Percentiles rank a stretch among this genome's conserved stretches.
These are phyloP conservation scores for Entophlyctis luteolus DNA, from an alignment of 192 early-diverging fungal genomes.

Conservation along the genomic window DNA sequence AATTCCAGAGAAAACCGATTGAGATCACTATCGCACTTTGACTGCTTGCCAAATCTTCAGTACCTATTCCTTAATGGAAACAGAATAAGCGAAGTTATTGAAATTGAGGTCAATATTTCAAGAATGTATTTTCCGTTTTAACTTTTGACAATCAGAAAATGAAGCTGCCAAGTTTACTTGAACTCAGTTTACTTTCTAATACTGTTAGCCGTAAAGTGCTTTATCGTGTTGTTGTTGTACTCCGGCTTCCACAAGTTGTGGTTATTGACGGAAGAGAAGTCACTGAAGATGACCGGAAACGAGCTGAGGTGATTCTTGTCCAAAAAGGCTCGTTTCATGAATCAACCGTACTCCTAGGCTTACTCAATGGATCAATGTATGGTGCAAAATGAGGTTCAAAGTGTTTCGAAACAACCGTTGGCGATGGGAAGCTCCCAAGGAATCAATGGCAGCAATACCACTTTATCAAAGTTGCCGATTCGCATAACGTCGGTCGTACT, in stretches of 20 bases:
- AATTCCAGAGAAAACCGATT: constrained; percentile 57
- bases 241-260: constrained; percentile 51
- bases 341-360: constrained; percentile 4
- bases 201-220: constrained; percentile 52
- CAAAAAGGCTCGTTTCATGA: neutral
- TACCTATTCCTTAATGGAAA: constrained; percentile 47
- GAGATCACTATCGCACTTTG: constrained; percentile 51
- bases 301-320: constrained; percentile 37
- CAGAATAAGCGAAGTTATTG: constrained; percentile 51
- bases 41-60: constrained; percentile 52
- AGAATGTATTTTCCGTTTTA: neutral
- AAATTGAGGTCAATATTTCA: constrained; percentile 48
- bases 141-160: constrained; percentile 49
- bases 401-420: constrained; percentile 23
- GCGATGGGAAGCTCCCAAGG: neutral
- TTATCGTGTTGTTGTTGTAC: constrained; percentile 47
- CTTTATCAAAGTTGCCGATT: constrained; percentile 43
- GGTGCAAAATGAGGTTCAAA: constrained; percentile 28
- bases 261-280: constrained; percentile 56
- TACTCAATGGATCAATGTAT: constrained; percentile 48
- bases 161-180: constrained; percentile 52
- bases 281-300: constrained; percentile 48
- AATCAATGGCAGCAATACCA: neutral
- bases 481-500: constrained; percentile 55
- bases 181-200: constrained; percentile 48